Evolutionary conservation across 2,329 filamentous ascomycete species (phyloP), one percentile per base, ranked within the genome.

Genomic region (Botryotinia globosa): DNA sequence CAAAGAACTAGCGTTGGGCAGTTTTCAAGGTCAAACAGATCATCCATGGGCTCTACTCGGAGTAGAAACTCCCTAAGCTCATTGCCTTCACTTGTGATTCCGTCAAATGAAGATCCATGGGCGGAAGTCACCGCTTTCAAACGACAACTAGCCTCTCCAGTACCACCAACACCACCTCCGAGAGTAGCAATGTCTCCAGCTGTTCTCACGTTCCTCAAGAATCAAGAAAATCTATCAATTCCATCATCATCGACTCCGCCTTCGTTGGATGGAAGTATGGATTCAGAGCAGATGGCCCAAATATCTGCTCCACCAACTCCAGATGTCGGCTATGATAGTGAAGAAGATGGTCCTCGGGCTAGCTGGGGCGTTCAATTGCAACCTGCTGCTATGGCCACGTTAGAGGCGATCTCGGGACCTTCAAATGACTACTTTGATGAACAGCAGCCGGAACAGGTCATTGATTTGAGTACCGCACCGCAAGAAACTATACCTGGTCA

Each of bases 291-390:
- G 80, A 87, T 97, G 81, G 93, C 94, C 2, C 88, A 87, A 70
- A 87, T 94, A 81, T 97, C 94, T 79, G 93, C 93, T 66, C 94
- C 95, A 8, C 89, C 92, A 18, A 98, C 94, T 0, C 94, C 94
- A 22, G 87, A 95, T 74, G 86, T 93, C 76, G 88, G 86, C 25
- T 84, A 85, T 72, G 83, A 85, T 34, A 85, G 88, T 45, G 84
- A 84, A 16, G 84, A 88, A 44, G 83, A 85, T 29, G 87, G 88
- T 64, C 84, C 87, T 73, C 97, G 94, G 93, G 85, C 84, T 58
- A 75, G 84, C 42, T 72, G 71, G 71, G 91, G 91, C 2, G 87
- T 94, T 45, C 88, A 88, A 77, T 89, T 98, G 59, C 92, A 97
- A 78, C 90, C 92, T 59, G 92, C 89, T 74, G 94, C 94, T 42